Evolutionary conservation across 1,139 yeast genomes (phyloP).

Genomic region (Meyerozyma sp.): DNA sequence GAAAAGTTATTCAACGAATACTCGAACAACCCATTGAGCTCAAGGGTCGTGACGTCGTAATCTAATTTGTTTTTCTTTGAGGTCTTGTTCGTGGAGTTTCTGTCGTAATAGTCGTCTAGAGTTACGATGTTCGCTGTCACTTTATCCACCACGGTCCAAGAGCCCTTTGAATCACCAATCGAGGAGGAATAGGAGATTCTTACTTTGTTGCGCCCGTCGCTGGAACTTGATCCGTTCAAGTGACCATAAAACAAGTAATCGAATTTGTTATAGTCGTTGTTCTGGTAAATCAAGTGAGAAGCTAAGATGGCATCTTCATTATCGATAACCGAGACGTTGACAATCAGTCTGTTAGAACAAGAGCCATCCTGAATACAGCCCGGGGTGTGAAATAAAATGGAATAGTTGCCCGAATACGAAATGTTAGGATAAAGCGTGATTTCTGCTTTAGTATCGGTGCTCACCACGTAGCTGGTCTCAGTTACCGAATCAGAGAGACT

Average conservation of each 20-base stretch:
- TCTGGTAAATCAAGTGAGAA: constrained; percentile 58
- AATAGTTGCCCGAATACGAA: constrained; percentile 68
- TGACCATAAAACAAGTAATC: constrained; percentile 74
- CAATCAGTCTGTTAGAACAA: constrained; percentile 68
- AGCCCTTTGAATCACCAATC: constrained; percentile 20
- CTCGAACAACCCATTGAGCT: constrained; percentile 75
- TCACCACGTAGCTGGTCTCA: constrained; percentile 25
- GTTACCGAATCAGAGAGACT: constrained; percentile 14
- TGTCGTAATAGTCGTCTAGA: constrained; percentile 37
- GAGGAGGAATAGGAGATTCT: constrained; percentile 36
- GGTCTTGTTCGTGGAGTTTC: constrained; percentile 23
- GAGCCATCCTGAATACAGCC: constrained; percentile 73
- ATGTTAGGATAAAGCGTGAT: constrained; percentile 68
- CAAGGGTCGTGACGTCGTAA: constrained; percentile 12
- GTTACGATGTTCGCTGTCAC: constrained; percentile 51
- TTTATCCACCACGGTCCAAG: constrained; percentile 69
- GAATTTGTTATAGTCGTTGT: constrained; percentile 73
- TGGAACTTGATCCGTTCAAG: constrained; percentile 42
- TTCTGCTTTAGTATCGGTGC: constrained; percentile 30
- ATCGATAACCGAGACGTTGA: constrained; percentile 64
- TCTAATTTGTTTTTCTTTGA: constrained; percentile 16
- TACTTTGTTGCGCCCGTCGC: constrained; percentile 44
- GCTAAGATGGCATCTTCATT: constrained; percentile 40
- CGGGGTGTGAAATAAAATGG: constrained; percentile 73
- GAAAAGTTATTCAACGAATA: constrained; percentile 71